Percentiles rank a stretch among this genome's conserved stretches.
These are phyloP conservation scores for Clitocybe nebularis DNA, from an alignment of 1,284 basidiomycete species.

Conservation along the genomic window DNA sequence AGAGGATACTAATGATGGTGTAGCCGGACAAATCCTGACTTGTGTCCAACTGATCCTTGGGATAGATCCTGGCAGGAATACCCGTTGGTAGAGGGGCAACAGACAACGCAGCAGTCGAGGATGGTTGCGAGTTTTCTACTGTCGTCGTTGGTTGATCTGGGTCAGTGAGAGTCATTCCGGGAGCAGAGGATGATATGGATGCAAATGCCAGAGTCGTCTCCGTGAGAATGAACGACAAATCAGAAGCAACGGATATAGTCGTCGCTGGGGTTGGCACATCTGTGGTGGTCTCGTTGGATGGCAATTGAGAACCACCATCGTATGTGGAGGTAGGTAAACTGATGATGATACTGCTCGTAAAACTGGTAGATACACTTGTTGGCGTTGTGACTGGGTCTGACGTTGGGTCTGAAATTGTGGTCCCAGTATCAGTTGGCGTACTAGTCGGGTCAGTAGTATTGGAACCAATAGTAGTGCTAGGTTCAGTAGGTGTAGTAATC, in stretches of 20 bases:
- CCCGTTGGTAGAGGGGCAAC: constrained; percentile 48
- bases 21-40: constrained; percentile 31
- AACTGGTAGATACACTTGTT: background rate
- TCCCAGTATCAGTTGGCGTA: background rate
- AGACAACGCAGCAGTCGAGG: constrained; percentile 22
- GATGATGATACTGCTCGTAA: constrained; percentile 8
- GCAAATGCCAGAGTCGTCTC: constrained; percentile 41
- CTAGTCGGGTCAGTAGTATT: constrained; percentile 2
- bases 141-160: constrained; percentile 54
- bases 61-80: constrained; percentile 58
- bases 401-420: constrained; percentile 1
- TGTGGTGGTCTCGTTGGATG: background rate
- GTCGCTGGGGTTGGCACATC: background rate
- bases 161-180: constrained; percentile 37
- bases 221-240: constrained; percentile 37
- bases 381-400: constrained; percentile 1
- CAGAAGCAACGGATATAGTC: constrained; percentile 26
- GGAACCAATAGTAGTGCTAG: constrained; percentile 4
- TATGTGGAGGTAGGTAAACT: constrained; percentile 14
- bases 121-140: constrained; percentile 25
- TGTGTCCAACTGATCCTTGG: constrained; percentile 30
- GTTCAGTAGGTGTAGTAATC: constrained; percentile 1
- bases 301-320: background rate
- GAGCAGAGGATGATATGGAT: constrained; percentile 23
- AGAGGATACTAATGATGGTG: constrained; percentile 54